Percentiles rank a stretch among this genome's conserved stretches.
phyloP scores from a whole-genome alignment of 2,329 filamentous ascomycete species.

The Monosporascus ibericus region DNA sequence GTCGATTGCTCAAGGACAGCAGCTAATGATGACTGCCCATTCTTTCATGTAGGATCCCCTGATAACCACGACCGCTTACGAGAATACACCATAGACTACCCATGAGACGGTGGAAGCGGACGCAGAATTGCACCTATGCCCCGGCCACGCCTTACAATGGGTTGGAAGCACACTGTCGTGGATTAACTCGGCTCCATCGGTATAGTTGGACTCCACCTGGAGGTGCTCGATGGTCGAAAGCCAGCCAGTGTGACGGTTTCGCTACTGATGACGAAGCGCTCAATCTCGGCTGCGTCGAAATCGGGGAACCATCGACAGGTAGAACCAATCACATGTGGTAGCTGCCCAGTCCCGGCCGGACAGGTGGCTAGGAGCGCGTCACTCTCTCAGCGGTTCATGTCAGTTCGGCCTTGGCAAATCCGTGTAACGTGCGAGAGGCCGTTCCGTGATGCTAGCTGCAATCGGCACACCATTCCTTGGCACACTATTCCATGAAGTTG shows the following conservation, averaged over 20 bases:
- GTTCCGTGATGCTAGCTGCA: neutral
- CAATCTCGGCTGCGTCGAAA: neutral
- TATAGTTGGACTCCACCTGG: neutral
- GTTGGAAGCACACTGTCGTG: neutral
- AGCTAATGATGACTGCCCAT: neutral
- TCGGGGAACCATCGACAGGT: neutral
- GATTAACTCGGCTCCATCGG: neutral
- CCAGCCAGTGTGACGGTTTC: neutral
- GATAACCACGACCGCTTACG: neutral
- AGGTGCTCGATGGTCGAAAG: neutral
- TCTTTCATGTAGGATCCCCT: neutral
- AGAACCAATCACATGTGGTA: neutral
- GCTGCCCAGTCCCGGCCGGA: neutral
- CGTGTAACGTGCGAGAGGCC: neutral
- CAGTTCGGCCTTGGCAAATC: neutral
- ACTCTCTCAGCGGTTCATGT: neutral
- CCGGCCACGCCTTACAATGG: neutral
- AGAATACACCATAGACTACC: neutral
- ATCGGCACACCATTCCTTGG: neutral
- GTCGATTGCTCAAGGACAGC: neutral
- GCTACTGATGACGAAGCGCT: neutral
- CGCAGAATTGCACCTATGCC: neutral
- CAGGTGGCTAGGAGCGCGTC: neutral
- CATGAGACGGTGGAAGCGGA: neutral
- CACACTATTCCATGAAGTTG: neutral